Base-by-base conservation (phyloP, 805 yeast species). In the Saturnispora dispora region DNA sequence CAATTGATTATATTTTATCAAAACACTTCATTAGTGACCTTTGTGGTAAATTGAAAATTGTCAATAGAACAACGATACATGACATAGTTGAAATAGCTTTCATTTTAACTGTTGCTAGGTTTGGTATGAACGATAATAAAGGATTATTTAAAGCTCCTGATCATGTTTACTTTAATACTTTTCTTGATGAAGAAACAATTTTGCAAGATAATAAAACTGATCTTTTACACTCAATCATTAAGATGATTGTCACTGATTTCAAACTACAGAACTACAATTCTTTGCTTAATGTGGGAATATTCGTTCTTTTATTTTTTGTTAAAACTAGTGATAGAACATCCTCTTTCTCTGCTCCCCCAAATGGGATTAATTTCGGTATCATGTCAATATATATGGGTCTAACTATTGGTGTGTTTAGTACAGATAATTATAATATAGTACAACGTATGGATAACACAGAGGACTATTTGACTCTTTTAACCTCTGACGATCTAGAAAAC, bases 31-130 rank as follows among this genome's bases (percentile, higher is more conserved):
- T 30, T 1, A 43, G n/a, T 10, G 36, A 17, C 20, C 40, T 42
- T 2, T 41, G 50, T n/a, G 53, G 52, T 6, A 30, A 33, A 4
- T 40, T 62, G 15, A 50, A 50, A 27, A 47, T 62, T 27, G 22
- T 39, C 10, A 27, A 55, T 9, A 44, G 35, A 5, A 54, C 57
- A 17, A 48, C 51, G 25, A 52, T 58, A 17, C 39, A 53, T 30
- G 66, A 62, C 36, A 56, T 52, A 32, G 52, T 56, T 20, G 58
- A 57, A 27, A 58, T 63, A 17, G 57, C 64, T 3, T 43, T 59
- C 18, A 48, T 62, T 13, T 43, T 64, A 28, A 47, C 58, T 3
- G 17, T 59, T n/a, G 27, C 56, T 25, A 53, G 58, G 35, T 55
- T 53, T 49, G 56, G 57, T 13, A 22, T 55, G 27, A 43, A 46